phyloP scores from a whole-genome alignment of 1,139 yeast species.

The Pichia norvegensis region DNA sequence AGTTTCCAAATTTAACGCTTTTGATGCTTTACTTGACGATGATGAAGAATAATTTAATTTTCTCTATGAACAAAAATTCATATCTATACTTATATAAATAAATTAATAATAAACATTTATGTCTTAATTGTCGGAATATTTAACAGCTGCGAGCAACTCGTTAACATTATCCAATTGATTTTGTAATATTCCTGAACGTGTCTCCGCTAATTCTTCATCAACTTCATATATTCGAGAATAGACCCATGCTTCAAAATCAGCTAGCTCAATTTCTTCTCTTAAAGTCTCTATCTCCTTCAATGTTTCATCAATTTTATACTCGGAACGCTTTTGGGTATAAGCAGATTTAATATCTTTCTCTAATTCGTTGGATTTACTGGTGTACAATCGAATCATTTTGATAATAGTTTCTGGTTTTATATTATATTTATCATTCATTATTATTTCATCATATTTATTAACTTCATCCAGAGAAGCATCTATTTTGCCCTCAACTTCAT shows the following conservation, averaged over 20 bases:
- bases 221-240: background rate
- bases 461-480: background rate
- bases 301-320: background rate
- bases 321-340: background rate
- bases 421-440: background rate
- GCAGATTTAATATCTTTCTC: constrained; percentile 1
- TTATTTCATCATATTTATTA: background rate
- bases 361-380: constrained; percentile 1
- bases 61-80: background rate
- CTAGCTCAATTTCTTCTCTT: background rate
- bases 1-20: constrained; percentile 63
- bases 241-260: constrained; percentile 10
- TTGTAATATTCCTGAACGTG: constrained; percentile 9
- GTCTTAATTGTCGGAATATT: background rate
- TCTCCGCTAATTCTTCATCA: background rate
- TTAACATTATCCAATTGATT: constrained; percentile 13
- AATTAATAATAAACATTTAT: background rate
- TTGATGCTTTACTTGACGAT: constrained; percentile 66
- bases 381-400: constrained; percentile 3
- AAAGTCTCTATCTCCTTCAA: background rate
- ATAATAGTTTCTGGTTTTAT: constrained; percentile 1
- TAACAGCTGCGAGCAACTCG: constrained; percentile 2
- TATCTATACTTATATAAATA: background rate
- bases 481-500: constrained; percentile 6
- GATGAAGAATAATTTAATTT: constrained; percentile 33